phyloP scores from a whole-genome alignment of 1,284 basidiomycete species.

The Ustilago vetiveriae region DNA sequence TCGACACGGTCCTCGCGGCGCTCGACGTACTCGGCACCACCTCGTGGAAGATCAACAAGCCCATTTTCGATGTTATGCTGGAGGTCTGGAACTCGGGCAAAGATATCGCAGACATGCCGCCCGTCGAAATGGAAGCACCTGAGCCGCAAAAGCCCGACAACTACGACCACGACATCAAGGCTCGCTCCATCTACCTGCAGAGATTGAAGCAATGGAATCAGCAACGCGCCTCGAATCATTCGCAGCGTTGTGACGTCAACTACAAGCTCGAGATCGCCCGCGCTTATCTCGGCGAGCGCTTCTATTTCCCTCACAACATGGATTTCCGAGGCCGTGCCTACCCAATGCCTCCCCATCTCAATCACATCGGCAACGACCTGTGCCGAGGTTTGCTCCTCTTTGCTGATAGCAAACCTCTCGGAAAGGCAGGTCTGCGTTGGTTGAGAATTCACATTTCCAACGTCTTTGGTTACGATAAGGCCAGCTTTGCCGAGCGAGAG shows the following conservation, averaged over 20 bases:
- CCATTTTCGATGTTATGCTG: slow-evolving; percentile 78
- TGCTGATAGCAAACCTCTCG: slow-evolving; percentile 81
- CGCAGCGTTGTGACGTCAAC: slow-evolving; percentile 90
- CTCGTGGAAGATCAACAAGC: slow-evolving; percentile 87
- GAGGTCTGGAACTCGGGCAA: slow-evolving; percentile 80
- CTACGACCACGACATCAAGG: slow-evolving; percentile 76
- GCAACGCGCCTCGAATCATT: slow-evolving; percentile 71
- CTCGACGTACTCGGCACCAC: slow-evolving; percentile 90
- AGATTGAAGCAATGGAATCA: slow-evolving; percentile 73
- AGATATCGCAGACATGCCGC: slow-evolving; percentile 68
- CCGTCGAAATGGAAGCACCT: slow-evolving; percentile 44
- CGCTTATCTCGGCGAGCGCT: slow-evolving; percentile 83
- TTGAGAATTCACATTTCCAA: slow-evolving; percentile 94
- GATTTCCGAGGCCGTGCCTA: slow-evolving; percentile 98
- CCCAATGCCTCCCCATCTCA: slow-evolving; percentile 93
- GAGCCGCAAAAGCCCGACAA: slow-evolving; percentile 75
- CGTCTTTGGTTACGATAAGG: slow-evolving; percentile 93
- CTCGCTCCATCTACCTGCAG: slow-evolving; percentile 74
- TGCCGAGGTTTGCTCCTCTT: slow-evolving; percentile 89
- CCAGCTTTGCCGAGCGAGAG: slow-evolving; percentile 88
- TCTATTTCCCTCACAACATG: slow-evolving; percentile 96
- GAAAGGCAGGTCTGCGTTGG: slow-evolving; percentile 81
- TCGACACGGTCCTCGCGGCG: slow-evolving; percentile 86
- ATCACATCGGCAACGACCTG: slow-evolving; percentile 94
- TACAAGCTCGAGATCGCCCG: slow-evolving; percentile 97